A percentile compares a stretch with the other conserved stretches of the same genome.
phyloP scores from a whole-genome alignment of 352 stramenopile species.

The Pythium phragmitis region DNA sequence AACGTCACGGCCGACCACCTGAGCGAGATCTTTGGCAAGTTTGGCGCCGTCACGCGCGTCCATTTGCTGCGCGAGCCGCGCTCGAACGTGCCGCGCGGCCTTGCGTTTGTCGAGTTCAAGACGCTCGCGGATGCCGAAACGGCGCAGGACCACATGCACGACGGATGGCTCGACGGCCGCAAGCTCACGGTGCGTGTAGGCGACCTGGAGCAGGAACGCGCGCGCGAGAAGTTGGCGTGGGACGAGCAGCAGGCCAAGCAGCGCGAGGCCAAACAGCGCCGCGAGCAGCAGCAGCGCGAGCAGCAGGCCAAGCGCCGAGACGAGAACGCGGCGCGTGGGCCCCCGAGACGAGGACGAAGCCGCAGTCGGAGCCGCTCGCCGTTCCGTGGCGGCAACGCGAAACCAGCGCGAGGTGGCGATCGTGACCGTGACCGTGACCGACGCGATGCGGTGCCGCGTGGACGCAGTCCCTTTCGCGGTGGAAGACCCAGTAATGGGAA shows the following conservation, averaged over 20 bases:
- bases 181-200: slow-evolving; percentile 58
- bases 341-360: background rate
- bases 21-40: slow-evolving; percentile 87
- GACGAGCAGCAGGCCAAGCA: slow-evolving; percentile 14
- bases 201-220: slow-evolving; percentile 14
- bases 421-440: slow-evolving; percentile 1
- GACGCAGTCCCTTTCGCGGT: slow-evolving; percentile 29
- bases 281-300: slow-evolving; percentile 11
- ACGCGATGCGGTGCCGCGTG: slow-evolving; percentile 41
- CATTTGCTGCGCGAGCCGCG: slow-evolving; percentile 37
- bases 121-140: slow-evolving; percentile 48
- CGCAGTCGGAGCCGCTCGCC: slow-evolving; percentile 21
- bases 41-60: slow-evolving; percentile 61
- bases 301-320: background rate
- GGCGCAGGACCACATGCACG: slow-evolving; percentile 76
- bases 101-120: slow-evolving; percentile 60
- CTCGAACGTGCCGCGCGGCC: slow-evolving; percentile 33
- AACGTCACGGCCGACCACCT: slow-evolving; percentile 85
- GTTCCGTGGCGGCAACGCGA: background rate
- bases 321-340: background rate
- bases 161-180: slow-evolving; percentile 82
- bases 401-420: background rate
- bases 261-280: slow-evolving; percentile 1
- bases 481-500: background rate
- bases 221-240: slow-evolving; percentile 16